These are phyloP conservation scores for Herpetospermum pedunculosum DNA, from an alignment of 306 rosid genomes.

Conservation along the genomic window DNA sequence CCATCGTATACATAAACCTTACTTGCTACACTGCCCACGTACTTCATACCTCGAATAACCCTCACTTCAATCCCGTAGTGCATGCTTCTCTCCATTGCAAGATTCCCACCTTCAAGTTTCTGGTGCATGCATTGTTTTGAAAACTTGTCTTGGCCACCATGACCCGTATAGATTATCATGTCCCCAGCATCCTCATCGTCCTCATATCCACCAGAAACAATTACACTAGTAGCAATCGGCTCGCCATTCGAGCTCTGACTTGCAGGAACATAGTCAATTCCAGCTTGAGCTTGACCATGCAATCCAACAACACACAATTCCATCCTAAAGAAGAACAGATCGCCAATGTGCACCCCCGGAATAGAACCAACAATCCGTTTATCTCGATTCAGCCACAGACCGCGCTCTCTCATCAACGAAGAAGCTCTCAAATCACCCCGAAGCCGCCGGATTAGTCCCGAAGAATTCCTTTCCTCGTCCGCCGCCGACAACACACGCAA, in stretches of 20 bases:
- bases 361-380: conserved; percentile 83
- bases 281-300: conserved; percentile 87
- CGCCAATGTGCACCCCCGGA: conserved; percentile 80
- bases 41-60: conserved; percentile 66
- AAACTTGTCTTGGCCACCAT: conserved; percentile 84
- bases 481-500: conserved; percentile 33
- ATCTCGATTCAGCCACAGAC: conserved; percentile 80
- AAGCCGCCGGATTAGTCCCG: conserved; percentile 15
- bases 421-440: conserved; percentile 67
- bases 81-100: conserved; percentile 92
- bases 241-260: conserved; percentile 82
- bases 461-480: conserved; percentile 37
- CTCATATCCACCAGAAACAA: conserved; percentile 89
- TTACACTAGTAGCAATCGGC: conserved; percentile 86
- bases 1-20: conserved; percentile 94
- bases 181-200: conserved; percentile 83
- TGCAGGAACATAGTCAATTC: conserved; percentile 76
- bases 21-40: conserved; percentile 29
- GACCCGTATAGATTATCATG: conserved; percentile 76
- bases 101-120: conserved; percentile 85
- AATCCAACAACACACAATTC: conserved; percentile 78
- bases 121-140: conserved; percentile 61
- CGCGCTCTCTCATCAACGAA: conserved; percentile 39
- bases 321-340: conserved; percentile 72
- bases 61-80: conserved; percentile 88